Evolutionary conservation across 768 basidiomycete genomes (phyloP).

Genomic region (Auriscalpium microsporum): DNA sequence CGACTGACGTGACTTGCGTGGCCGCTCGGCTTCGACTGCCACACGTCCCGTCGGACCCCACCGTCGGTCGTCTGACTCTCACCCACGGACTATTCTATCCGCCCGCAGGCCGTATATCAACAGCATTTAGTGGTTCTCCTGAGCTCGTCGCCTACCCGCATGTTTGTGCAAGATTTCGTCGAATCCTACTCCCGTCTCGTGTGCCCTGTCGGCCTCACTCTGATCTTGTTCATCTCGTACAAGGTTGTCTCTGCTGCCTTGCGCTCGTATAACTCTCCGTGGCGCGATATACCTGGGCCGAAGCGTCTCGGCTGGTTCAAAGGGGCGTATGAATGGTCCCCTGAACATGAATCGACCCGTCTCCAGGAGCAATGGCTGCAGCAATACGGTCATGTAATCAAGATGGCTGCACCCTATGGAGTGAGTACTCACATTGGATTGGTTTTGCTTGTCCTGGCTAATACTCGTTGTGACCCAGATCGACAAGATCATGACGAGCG

Average conservation of each 20-base stretch:
- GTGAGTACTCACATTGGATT: background rate
- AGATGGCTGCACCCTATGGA: background rate
- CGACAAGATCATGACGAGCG: background rate
- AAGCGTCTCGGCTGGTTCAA: background rate
- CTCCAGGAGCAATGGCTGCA: background rate
- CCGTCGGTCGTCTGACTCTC: too few species aligned
- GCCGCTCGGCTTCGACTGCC: too few species aligned
- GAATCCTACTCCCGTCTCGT: too few species aligned
- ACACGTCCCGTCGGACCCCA: too few species aligned
- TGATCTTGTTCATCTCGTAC: background rate
- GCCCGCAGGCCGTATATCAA: too few species aligned
- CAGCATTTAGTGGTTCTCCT: too few species aligned
- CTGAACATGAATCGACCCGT: background rate
- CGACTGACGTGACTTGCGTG: too few species aligned
- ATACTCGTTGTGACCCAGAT: background rate
- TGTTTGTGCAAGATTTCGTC: too few species aligned
- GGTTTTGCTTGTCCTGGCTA: background rate
- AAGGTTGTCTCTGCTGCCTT: background rate
- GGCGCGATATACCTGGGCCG: background rate
- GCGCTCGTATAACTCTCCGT: background rate
- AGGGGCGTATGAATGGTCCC: background rate
- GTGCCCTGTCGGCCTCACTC: background rate
- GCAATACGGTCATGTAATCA: background rate
- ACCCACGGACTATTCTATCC: too few species aligned
- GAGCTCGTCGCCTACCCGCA: too few species aligned